Conservation (phyloP, 2,329 filamentous ascomycete genomes). For the Xylariaceae sp. region DNA sequence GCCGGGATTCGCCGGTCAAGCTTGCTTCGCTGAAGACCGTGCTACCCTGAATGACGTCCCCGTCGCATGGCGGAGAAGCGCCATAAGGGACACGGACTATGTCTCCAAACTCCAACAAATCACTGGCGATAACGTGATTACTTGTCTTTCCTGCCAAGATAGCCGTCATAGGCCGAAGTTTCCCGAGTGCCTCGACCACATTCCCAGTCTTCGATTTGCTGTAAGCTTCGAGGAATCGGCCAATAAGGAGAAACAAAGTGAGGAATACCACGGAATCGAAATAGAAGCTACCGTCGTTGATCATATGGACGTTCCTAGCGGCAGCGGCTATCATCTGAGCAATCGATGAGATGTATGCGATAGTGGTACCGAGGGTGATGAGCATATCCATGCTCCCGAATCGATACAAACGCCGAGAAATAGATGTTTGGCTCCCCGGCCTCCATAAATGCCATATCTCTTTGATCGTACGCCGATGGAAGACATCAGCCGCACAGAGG, state of each 20-base stretch:
- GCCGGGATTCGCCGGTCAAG: slow-evolving; percentile 71
- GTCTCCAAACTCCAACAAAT: slow-evolving; percentile 70
- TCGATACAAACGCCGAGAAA: slow-evolving; percentile 74
- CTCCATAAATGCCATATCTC: slow-evolving; percentile 76
- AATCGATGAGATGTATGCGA: slow-evolving; percentile 80
- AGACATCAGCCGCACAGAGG: slow-evolving; percentile 78
- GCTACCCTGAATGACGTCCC: slow-evolving; percentile 56
- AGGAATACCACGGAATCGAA: slow-evolving; percentile 93
- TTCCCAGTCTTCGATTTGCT: slow-evolving; percentile 88
- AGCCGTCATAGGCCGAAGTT: slow-evolving; percentile 71
- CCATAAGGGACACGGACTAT: slow-evolving; percentile 71
- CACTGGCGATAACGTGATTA: slow-evolving; percentile 47
- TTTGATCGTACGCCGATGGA: slow-evolving; percentile 73
- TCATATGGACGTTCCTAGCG: slow-evolving; percentile 34
- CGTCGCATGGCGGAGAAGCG: slow-evolving; percentile 79
- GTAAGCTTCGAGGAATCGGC: slow-evolving; percentile 76
- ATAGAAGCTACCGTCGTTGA: slow-evolving; percentile 58
- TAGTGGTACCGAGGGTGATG: slow-evolving; percentile 79
- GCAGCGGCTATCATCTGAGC: slow-evolving; percentile 67
- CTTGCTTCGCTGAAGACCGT: slow-evolving; percentile 83
- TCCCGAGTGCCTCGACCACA: slow-evolving; percentile 73
- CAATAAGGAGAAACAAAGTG: slow-evolving; percentile 75
- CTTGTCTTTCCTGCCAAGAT: slow-evolving; percentile 55
- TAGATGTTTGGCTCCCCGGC: slow-evolving; percentile 63
- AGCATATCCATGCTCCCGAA: slow-evolving; percentile 97